These are phyloP conservation scores for Artemisia tridentata DNA, from an alignment of 129 eudicot genomes.

Conservation along the genomic window DNA sequence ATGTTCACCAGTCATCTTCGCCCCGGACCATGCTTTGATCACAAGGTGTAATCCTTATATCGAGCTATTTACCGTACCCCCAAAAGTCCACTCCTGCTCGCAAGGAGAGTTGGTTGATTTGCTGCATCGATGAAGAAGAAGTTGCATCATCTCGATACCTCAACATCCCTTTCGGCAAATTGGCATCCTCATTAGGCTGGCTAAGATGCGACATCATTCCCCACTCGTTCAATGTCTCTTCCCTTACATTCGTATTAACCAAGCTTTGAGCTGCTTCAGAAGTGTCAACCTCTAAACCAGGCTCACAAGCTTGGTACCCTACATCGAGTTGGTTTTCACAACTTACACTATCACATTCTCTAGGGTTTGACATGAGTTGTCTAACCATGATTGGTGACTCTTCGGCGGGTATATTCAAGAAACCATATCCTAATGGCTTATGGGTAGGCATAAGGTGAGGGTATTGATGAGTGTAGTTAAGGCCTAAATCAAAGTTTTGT, in stretches of 20 bases:
- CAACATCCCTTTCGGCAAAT: slow-evolving; percentile 31
- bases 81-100: slow-evolving; percentile 72
- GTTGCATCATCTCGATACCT: slow-evolving; percentile 38
- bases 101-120: slow-evolving; percentile 55
- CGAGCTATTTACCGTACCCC: slow-evolving; percentile 55
- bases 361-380: slow-evolving; percentile 58
- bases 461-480: slow-evolving; percentile 54
- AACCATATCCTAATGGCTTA: slow-evolving; percentile 39
- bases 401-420: slow-evolving; percentile 30
- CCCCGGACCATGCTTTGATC: slow-evolving; percentile 22
- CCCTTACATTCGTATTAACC: slow-evolving; percentile 20
- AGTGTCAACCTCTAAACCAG: slow-evolving; percentile 41
- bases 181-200: slow-evolving; percentile 25
- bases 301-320: slow-evolving; percentile 45
- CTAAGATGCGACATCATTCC: slow-evolving; percentile 43
- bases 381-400: slow-evolving; percentile 42
- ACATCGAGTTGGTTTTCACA: slow-evolving; percentile 31
- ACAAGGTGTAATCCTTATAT: slow-evolving; percentile 2
- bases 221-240: slow-evolving; percentile 52
- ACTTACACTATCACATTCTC: slow-evolving; percentile 65
- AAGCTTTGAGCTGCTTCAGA: slow-evolving; percentile 33
- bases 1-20: slow-evolving; percentile 28
- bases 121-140: slow-evolving; percentile 43
- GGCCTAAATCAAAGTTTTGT: slow-evolving; percentile 48
- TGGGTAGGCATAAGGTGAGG: slow-evolving; percentile 40